These are phyloP conservation scores for Urochloa ruziziensis DNA, from an alignment of 176 grass and related monocot genomes.

Conservation along the genomic window DNA sequence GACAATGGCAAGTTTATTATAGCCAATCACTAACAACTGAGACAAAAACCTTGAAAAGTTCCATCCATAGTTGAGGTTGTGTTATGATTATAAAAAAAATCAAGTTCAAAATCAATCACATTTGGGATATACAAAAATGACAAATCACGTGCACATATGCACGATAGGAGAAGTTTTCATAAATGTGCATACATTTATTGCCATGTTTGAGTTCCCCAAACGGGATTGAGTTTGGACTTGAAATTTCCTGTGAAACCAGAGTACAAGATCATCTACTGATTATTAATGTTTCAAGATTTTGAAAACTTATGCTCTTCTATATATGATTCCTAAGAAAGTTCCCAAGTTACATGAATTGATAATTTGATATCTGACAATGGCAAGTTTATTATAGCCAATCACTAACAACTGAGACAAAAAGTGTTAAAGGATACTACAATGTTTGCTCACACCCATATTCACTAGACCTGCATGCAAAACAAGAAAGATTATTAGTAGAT, in stretches of 20 bases:
- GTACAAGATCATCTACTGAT: background rate
- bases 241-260: background rate
- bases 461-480: background rate
- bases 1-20: background rate
- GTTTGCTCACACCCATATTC: background rate
- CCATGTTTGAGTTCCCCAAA: background rate
- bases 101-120: background rate
- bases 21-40: background rate
- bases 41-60: too few relatives aligned
- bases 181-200: background rate
- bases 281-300: background rate
- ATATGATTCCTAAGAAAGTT: background rate
- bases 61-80: background rate
- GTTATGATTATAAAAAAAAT: background rate
- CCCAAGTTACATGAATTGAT: background rate
- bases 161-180: background rate
- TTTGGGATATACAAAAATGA: background rate
- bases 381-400: background rate
- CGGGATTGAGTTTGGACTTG: background rate
- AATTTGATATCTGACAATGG: background rate
- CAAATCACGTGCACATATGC: background rate
- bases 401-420: background rate
- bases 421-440: background rate
- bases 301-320: background rate
- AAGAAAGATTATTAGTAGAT: background rate